Evolutionary conservation across 805 yeast genomes (phyloP).

Genomic region (Metschnikowia lunata): DNA sequence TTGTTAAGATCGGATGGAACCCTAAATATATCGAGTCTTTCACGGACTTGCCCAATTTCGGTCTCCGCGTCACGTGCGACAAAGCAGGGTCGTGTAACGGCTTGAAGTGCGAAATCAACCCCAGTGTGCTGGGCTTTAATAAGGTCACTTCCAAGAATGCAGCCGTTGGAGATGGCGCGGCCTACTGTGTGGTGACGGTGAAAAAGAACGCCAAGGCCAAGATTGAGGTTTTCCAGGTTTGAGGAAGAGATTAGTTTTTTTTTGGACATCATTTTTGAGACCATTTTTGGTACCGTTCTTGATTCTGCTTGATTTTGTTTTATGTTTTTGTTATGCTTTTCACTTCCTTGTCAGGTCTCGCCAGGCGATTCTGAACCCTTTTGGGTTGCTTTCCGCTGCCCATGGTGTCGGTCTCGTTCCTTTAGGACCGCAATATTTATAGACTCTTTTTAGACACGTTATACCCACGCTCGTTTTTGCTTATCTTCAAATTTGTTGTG

Average conservation of each 20-base stretch:
- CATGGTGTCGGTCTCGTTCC: too few species aligned
- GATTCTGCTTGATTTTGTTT: neutral
- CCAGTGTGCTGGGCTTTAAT: conserved; percentile 57
- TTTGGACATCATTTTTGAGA: neutral
- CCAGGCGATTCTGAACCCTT: too few species aligned
- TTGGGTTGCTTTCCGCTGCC: too few species aligned
- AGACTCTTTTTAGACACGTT: too few species aligned
- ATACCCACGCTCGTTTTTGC: too few species aligned
- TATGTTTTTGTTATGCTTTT: neutral
- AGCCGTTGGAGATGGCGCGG: conserved; percentile 53
- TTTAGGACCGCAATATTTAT: too few species aligned
- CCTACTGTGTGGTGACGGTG: conserved; percentile 84
- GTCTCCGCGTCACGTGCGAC: conserved; percentile 70
- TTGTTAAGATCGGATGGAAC: conserved; percentile 85
- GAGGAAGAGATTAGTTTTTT: neutral
- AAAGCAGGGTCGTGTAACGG: conserved; percentile 60
- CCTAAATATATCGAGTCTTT: conserved; percentile 74
- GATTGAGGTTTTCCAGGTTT: conserved; percentile 58
- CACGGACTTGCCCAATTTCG: conserved; percentile 58
- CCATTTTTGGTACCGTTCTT: neutral
- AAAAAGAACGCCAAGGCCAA: conserved; percentile 56
- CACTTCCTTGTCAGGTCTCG: neutral
- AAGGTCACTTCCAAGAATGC: conserved; percentile 41
- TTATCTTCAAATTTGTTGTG: too few species aligned
- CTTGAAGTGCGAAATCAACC: conserved; percentile 79